Evolutionary conservation across 116 monocot species (phyloP), one percentile per base, ranked within the genome.

Genomic region (Zostera marina): DNA sequence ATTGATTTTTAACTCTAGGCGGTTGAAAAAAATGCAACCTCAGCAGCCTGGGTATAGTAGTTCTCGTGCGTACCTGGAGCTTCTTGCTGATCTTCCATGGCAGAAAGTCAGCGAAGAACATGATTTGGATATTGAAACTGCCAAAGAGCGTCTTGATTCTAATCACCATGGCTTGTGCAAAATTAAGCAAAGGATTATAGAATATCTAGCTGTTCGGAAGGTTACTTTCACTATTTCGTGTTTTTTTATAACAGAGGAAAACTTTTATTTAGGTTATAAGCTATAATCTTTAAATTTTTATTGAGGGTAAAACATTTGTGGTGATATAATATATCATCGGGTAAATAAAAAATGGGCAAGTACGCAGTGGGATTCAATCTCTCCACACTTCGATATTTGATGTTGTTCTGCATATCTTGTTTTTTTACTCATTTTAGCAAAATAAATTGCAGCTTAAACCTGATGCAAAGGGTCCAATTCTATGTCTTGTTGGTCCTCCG

Each of bases 11-110:
- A 13, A 38, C n/a, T 56, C 44, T 74, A 98, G 96, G 67, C 75
- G 98, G 32, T 44, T 98, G 39, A 82, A 66, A 59, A 98, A 98
- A 72, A 98, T 98, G 98, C 98, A 90, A 62, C 98, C 98, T 63
- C 98, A 98, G 42, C 98, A 98, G 53, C 98, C 98, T 64, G 98
- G 98, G 24, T 98, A 98, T 64, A 98, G 90, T 70, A 90, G 98
- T 75, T 90, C 90, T 11, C 85, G 90, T 49, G 78, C 68, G 0
- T 90, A 98, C 56, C 43, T 98, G 53, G 98, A 98, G 64, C 86
- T 90, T 70, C 81, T 98, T 62, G 98, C 98, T 22, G 98, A 98
- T 74, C 83, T 98, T 65, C 98, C 98, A 63, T 98, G 98, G 98
- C 77, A 98, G 54, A 98, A 90, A 54, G 76, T 77, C 46, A 90